Evolutionary conservation across 2,329 filamentous ascomycete species (phyloP).

Genomic region (Rhexocercosporidium sp.): DNA sequence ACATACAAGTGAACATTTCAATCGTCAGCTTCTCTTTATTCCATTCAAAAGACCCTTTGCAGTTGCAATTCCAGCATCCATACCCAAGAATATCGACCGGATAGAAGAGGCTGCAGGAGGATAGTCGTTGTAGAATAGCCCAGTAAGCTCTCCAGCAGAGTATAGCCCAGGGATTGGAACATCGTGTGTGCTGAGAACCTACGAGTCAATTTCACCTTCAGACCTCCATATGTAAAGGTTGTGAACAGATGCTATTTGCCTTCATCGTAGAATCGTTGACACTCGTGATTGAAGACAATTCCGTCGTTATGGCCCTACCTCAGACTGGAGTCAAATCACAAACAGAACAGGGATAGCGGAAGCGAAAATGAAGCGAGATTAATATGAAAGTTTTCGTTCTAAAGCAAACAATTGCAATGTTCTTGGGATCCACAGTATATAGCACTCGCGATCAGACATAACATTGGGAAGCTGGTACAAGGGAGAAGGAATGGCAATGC

Average conservation of each 20-base stretch:
- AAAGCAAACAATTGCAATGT: too few species aligned
- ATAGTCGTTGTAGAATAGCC: constrained; percentile 21
- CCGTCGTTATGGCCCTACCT: constrained; percentile 48
- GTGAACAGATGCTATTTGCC: constrained; percentile 48
- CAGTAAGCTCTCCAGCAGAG: constrained; percentile 26
- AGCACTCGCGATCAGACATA: background rate
- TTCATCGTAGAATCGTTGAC: constrained; percentile 47
- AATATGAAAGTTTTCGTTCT: background rate
- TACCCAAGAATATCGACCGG: constrained; percentile 11
- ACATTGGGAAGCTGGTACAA: background rate
- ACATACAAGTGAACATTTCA: too few species aligned
- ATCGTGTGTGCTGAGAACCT: constrained; percentile 47
- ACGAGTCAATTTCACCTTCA: constrained; percentile 47
- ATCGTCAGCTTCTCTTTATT: background rate
- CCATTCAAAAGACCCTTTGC: background rate
- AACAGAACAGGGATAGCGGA: background rate
- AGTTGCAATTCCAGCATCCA: constrained; percentile 11
- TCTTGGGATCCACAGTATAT: background rate
- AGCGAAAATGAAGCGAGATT: background rate
- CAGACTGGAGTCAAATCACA: background rate
- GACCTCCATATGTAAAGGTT: constrained; percentile 45
- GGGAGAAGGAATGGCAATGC: background rate
- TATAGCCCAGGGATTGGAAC: constrained; percentile 45
- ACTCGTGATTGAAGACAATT: constrained; percentile 49
- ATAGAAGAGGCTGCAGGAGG: constrained; percentile 19